phyloP scores from a whole-genome alignment of 1,139 yeast species.

The Hemisphaericaspora subhashii region DNA sequence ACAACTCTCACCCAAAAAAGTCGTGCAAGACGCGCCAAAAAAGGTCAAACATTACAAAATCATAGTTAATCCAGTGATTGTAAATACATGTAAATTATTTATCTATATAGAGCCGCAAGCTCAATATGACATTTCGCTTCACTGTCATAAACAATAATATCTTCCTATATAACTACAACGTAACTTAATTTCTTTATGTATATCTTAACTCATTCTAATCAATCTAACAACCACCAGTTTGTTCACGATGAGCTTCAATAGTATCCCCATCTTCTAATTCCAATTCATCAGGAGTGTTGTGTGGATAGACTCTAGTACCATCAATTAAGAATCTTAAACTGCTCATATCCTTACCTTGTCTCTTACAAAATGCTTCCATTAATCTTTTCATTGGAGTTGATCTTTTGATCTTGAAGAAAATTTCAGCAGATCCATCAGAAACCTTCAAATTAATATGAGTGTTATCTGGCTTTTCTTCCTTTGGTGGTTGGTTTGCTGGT shows the following conservation, averaged over 20 bases:
- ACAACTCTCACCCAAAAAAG: no score
- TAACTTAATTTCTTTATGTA: neutral
- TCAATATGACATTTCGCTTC: neutral
- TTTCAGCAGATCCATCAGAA: constrained; percentile 89
- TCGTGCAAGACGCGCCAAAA: no score
- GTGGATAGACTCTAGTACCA: constrained; percentile 86
- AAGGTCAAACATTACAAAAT: no score
- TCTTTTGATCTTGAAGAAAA: constrained; percentile 92
- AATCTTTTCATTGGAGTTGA: constrained; percentile 90
- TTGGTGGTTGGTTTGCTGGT: constrained; percentile 27
- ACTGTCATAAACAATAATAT: neutral
- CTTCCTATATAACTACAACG: no score
- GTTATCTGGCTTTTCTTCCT: constrained; percentile 61
- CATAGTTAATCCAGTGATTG: no score
- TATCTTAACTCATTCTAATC: no score
- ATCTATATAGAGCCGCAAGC: no score
- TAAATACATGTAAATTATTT: no score
- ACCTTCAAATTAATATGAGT: constrained; percentile 91
- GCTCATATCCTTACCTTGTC: constrained; percentile 87
- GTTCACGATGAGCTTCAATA: constrained; percentile 98
- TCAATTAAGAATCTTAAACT: constrained; percentile 88
- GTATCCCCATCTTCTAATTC: constrained; percentile 95
- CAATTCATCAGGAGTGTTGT: constrained; percentile 87
- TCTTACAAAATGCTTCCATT: constrained; percentile 97
- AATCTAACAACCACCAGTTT: constrained; percentile 58